phyloP scores from a whole-genome alignment of 768 basidiomycete genomes.

The Calocera cornea region DNA sequence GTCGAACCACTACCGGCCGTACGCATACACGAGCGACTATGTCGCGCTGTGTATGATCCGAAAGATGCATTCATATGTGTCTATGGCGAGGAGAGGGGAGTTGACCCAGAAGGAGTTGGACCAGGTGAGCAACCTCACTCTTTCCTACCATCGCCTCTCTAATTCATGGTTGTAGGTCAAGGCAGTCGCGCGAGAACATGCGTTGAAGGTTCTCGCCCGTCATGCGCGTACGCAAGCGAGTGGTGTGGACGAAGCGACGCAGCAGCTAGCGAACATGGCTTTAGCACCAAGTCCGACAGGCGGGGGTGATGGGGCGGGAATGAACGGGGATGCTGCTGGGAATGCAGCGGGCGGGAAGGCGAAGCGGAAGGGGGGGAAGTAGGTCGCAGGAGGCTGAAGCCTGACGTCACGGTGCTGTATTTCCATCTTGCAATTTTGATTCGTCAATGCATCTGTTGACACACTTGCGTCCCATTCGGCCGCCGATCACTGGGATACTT shows the following conservation, averaged over 20 bases:
- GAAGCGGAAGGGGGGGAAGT: background rate
- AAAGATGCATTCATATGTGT: background rate
- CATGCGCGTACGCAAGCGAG: background rate
- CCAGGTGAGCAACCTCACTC: background rate
- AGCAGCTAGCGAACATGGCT: background rate
- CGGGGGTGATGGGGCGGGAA: background rate
- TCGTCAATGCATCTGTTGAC: conserved; percentile 2
- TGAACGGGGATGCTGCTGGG: background rate
- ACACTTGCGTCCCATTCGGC: background rate
- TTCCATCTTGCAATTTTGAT: background rate
- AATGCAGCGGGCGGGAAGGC: background rate
- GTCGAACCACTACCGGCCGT: background rate
- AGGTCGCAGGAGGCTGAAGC: background rate
- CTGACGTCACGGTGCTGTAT: background rate
- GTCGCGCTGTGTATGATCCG: background rate
- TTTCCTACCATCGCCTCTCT: background rate
- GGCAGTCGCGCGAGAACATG: background rate
- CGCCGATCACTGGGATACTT: background rate
- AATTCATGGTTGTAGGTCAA: background rate
- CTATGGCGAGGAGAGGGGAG: background rate
- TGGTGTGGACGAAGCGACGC: background rate
- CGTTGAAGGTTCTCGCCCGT: background rate
- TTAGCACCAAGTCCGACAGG: background rate
- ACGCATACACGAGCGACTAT: conserved; percentile 2
- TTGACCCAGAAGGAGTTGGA: background rate